phyloP scores from a whole-genome alignment of 2,329 filamentous ascomycete genomes.

The Huntiella moniliformis region DNA sequence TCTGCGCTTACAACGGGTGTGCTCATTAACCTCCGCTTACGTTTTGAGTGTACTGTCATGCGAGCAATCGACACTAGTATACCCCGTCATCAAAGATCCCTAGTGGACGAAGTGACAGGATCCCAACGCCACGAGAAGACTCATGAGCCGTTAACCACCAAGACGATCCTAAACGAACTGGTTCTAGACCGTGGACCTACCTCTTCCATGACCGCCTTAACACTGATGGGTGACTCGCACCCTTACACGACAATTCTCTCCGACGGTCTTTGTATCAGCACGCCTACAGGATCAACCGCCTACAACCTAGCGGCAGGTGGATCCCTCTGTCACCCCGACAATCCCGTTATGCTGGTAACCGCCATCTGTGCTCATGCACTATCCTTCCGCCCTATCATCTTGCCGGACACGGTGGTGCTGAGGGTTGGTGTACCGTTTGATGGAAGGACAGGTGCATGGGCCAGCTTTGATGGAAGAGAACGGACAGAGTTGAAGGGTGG shows the following conservation, averaged over 20 bases:
- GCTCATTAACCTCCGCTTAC: constrained; percentile 66
- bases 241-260: constrained; percentile 88
- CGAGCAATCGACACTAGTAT: constrained; percentile 35
- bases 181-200: constrained; percentile 89
- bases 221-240: constrained; percentile 86
- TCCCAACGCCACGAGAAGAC: constrained; percentile 18
- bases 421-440: constrained; percentile 89
- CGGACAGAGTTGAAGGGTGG: constrained; percentile 60
- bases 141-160: constrained; percentile 65
- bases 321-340: constrained; percentile 86
- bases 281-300: constrained; percentile 83
- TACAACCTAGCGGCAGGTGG: constrained; percentile 95
- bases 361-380: constrained; percentile 90
- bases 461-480: constrained; percentile 91
- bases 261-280: constrained; percentile 84
- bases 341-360: constrained; percentile 85
- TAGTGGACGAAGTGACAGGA: constrained; percentile 79
- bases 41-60: constrained; percentile 92
- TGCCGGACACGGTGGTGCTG: constrained; percentile 89
- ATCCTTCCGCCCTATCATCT: constrained; percentile 87
- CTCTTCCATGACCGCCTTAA: constrained; percentile 78
- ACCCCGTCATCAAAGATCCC: constrained; percentile 29
- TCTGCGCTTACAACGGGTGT: constrained; percentile 66
- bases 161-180: constrained; percentile 90
- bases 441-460: constrained; percentile 77